phyloP scores from a whole-genome alignment of 2,329 filamentous ascomycete species.

The Hirsutella minnesotensis region DNA sequence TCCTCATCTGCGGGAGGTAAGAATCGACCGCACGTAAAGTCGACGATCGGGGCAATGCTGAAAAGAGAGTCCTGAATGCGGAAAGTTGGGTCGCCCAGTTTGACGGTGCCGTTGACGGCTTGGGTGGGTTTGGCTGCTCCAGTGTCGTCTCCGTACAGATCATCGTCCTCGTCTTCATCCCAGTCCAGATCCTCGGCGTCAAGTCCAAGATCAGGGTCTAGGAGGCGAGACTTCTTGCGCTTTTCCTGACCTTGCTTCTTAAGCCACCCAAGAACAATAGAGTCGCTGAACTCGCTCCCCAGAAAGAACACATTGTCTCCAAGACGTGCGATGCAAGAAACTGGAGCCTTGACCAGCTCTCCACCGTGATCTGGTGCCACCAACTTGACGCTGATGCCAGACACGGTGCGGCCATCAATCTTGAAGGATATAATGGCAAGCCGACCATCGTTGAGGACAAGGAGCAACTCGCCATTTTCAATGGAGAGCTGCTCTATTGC shows the following conservation, averaged over 20 bases:
- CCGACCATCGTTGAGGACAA: slow-evolving; percentile 65
- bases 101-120: slow-evolving; percentile 27
- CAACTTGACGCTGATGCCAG: slow-evolving; percentile 63
- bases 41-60: slow-evolving; percentile 69
- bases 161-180: slow-evolving; percentile 54
- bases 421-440: slow-evolving; percentile 70
- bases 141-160: slow-evolving; percentile 49
- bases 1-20: slow-evolving; percentile 30
- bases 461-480: slow-evolving; percentile 71
- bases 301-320: slow-evolving; percentile 55
- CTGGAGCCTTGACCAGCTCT: slow-evolving; percentile 43
- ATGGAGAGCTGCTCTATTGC: slow-evolving; percentile 63
- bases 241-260: slow-evolving; percentile 52
- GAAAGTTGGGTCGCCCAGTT: slow-evolving; percentile 58
- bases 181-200: slow-evolving; percentile 39
- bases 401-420: slow-evolving; percentile 83
- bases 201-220: slow-evolving; percentile 40
- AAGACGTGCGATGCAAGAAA: slow-evolving; percentile 61
- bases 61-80: slow-evolving; percentile 64
- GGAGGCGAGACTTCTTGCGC: slow-evolving; percentile 48
- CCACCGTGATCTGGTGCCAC: slow-evolving; percentile 54
- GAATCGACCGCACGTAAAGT: slow-evolving; percentile 57
- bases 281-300: slow-evolving; percentile 76
- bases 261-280: slow-evolving; percentile 69
- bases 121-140: slow-evolving; percentile 42